Base-by-base conservation (phyloP, 176 grass and related monocot species). In the Rhynchospora tenuis region DNA sequence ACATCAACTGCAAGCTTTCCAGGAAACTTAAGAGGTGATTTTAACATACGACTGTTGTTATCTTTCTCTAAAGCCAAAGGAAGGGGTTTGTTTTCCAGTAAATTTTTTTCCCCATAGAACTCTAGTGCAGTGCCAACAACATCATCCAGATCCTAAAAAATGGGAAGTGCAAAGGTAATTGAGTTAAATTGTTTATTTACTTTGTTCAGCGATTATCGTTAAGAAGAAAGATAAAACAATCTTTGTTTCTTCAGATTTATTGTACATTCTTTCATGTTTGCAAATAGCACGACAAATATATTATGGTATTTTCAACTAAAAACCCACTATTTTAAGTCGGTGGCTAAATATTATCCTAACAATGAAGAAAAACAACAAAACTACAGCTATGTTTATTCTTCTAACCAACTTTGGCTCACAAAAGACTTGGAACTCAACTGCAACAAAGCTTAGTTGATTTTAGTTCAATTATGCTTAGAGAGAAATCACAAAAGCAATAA, bases 21-120 rank as follows among this genome's bases (percentile, higher is more conserved):
- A 54, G 95, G 95, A 87, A 98, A 94, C 73, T 98, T 98, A 52
- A 98, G 66, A 29, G 95, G 95, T 42, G 95, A 91, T 68, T 86
- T 84, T 79, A 91, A 80, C 86, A 98, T 84, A 72, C 86, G 90
- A 79, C 58, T 89, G 88, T 94, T 90, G 86, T 83, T 94, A 81
- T 93, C 95, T 85, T 92, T 98, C 66, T 98, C 92, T 79, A 98
- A 91, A 87, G 89, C 89, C 84, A 98, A 87, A 27, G 95, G 92
- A 90, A 98, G 87, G 52, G 85, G 83, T 50, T 85, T 92, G 73
- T 88, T 84, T 79, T 76, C 81, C 62, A 94, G 47, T 60, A 94
- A 59, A 83, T 98, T 91, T 44, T 71, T 94, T 78, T 94, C 92
- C 81, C 87, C 89, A 88, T 98, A 98, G 82, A 94, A 98, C 64